Evolutionary conservation across 345 rosid species (phyloP), one percentile per base, ranked within the genome.

Genomic region (Gossypium anomalum): DNA sequence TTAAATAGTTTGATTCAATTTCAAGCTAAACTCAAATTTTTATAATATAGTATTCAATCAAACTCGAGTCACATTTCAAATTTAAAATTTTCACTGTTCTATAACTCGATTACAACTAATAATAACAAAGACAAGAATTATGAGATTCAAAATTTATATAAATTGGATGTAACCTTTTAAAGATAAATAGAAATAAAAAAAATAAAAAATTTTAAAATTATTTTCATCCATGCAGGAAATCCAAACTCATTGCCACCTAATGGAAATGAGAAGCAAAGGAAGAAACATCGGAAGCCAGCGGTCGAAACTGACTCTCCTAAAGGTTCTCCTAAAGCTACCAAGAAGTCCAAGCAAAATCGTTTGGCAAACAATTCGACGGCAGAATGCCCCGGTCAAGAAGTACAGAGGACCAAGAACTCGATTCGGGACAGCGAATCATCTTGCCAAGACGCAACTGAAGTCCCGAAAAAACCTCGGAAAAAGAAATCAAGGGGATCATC

Each of bases 401-500:
- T 17, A 49, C 25, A 77, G 15, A 77, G 76, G 69, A 55, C 65
- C 69, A 76, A 49, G 29, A 80, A 74, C 34, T 69, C 78, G 13
- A 77, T 67, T 25, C 59, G 69, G 8, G 86, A 80, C 2, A 47
- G n/a, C 4, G 84, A 82, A 9, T 70, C 83, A 3, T 27, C 84
- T 14, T 74, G 75, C 6, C 75, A 44, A 1, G 83, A 78, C 53
- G 53, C 63, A 14, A 73, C 84, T 11, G 79, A 74, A 16, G 20
- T 77, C 61, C 81, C 87, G 1, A 85, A 82, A 64, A 79, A 78
- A 59, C 25, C 78, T n/a, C 72, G 84, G 71, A 61, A 78, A 53
- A 89, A 81, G 84, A 87, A 84, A 67, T 74, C 88, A 3, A 89
- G 81, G 57, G 88, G 71, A 2, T 70, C 86, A 45, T n/a, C 64